Base-by-base conservation (phyloP, 352 stramenopile species). In the Globisporangium splendens region DNA sequence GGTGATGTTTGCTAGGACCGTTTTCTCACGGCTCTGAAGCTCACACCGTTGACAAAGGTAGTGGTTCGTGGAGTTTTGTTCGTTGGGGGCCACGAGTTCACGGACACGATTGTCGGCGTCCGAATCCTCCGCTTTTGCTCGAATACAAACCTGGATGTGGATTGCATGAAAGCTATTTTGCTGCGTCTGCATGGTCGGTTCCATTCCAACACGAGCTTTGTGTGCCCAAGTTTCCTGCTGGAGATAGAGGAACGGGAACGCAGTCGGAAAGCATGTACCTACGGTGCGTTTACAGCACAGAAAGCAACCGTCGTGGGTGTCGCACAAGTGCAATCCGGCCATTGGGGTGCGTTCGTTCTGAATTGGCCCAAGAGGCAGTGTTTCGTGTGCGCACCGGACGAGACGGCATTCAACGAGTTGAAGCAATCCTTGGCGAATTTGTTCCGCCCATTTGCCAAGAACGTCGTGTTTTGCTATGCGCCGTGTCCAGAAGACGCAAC, bases 291-390 rank as follows among this genome's bases (percentile, higher is more conserved):
- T 20, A 24, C 21, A 20, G 18, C 18, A n/a, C 50, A 20, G 20
- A 43, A 31, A 14, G 33, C n/a, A 12, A 18, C 33, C 20, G 18
- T 56, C 35, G 18, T 39, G n/a, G 50, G 50, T 15, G 35, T 17
- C 10, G 50, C 35, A 4, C 50, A 56, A 15, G 33, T 56, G 33
- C 12, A 18, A 22, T 56, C 50, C 5, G 21, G 20, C 12, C 50
- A n/a, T 10, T 56, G 50, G 50, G 33, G 50, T 20, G 46, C 33
- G 33, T 56, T 56, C 35, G 38, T 46, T 15, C 35, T 56, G 8
- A 18, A 13, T 1, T 39, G 22, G 47, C 8, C 47, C 4, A 52
- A 52, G 47, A 33, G 20, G 24, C 33, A 31, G 12, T 52, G 50
- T 18, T 47, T 35, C 18, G 50, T 56, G 18, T 56, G 46, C n/a